Base-by-base conservation (phyloP, 371 early-diverging fungal genomes). In the Mortierella sp. region DNA sequence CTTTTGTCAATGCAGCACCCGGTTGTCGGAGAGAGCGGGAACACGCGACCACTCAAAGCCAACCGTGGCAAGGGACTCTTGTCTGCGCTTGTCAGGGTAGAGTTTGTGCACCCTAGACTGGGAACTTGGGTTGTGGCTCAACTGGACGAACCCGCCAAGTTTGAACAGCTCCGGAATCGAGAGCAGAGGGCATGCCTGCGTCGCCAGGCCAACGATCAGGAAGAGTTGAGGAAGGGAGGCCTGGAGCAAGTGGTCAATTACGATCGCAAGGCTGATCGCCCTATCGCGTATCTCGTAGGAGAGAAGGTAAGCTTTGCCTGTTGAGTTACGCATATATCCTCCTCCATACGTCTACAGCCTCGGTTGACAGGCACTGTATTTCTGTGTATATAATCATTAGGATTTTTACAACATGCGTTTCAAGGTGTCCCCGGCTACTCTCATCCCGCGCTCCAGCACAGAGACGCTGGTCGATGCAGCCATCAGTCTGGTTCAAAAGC, bases 391-490 rank as follows among this genome's bases (percentile, higher is more conserved):
- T 24, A 46, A 39, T 14, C 8, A 34, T 1, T 64, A 87, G 82
- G 81, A 84, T 14, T 93, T 92, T 52, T 87, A 75, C 50, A 83
- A 83, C 0, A 60, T 84, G 37, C 66, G 64, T 2, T 92, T 90
- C 63, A 82, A 80, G 34, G 88, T 93, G 6, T 83, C 86, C 0
- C 82, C 84, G 1, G 85, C 87, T 14, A 90, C 90, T 21, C 70
- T 93, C 37, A 92, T 93, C 48, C 93, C 93, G 19, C 86, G 93
- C 23, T 62, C 85, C 6, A 88, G 90, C 43, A 87, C 93, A 17
- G 87, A 90, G 56, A 87, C 86, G 0, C 79, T 93, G 12, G 92
- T 91, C 0, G 50, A 80, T 14, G 82, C 89, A 6, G 78, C 87
- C 2, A 56, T 84, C 17, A 41, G 43, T 42, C 21, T 61, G 9